Evolutionary conservation across 495 filamentous ascomycete genomes (phyloP).

Genomic region (Amorphotheca resinae): DNA sequence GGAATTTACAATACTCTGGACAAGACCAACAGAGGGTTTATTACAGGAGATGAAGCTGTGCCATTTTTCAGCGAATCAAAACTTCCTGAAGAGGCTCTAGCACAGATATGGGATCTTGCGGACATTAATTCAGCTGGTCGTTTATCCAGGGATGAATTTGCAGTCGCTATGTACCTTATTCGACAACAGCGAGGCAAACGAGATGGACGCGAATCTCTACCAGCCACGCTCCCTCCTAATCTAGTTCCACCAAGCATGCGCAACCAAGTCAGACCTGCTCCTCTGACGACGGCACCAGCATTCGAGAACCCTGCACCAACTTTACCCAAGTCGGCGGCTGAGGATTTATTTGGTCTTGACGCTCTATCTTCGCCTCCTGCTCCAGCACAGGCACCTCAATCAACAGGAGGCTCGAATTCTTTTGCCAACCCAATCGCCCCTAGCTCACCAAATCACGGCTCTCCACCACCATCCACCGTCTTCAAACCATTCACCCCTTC

Average conservation of each 20-base stretch:
- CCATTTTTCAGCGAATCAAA: slow-evolving; percentile 85
- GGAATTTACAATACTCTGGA: slow-evolving; percentile 72
- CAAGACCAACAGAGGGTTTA: slow-evolving; percentile 61
- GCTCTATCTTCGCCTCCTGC: slow-evolving; percentile 42
- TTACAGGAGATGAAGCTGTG: slow-evolving; percentile 91
- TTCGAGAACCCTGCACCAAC: slow-evolving; percentile 40
- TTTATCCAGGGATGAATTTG: slow-evolving; percentile 80
- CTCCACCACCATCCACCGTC: slow-evolving; percentile 34
- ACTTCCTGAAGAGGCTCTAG: slow-evolving; percentile 77
- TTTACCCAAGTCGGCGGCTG: slow-evolving; percentile 62
- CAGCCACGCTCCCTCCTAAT: slow-evolving; percentile 61
- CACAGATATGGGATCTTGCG: slow-evolving; percentile 95
- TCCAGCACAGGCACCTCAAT: slow-evolving; percentile 44
- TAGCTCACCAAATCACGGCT: slow-evolving; percentile 33
- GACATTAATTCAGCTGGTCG: slow-evolving; percentile 87
- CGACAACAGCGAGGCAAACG: slow-evolving; percentile 69
- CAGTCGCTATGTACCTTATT: slow-evolving; percentile 95
- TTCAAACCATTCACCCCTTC: slow-evolving; percentile 89
- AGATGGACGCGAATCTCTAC: slow-evolving; percentile 45
- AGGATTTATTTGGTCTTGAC: slow-evolving; percentile 87
- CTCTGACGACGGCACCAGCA: slow-evolving; percentile 35
- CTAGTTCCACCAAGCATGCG: slow-evolving; percentile 87
- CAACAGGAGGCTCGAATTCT: slow-evolving; percentile 54
- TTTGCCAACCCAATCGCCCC: slow-evolving; percentile 40
- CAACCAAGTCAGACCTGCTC: slow-evolving; percentile 40